phyloP scores from a whole-genome alignment of 768 basidiomycete species.

The Leucosporidium yakuticum region DNA sequence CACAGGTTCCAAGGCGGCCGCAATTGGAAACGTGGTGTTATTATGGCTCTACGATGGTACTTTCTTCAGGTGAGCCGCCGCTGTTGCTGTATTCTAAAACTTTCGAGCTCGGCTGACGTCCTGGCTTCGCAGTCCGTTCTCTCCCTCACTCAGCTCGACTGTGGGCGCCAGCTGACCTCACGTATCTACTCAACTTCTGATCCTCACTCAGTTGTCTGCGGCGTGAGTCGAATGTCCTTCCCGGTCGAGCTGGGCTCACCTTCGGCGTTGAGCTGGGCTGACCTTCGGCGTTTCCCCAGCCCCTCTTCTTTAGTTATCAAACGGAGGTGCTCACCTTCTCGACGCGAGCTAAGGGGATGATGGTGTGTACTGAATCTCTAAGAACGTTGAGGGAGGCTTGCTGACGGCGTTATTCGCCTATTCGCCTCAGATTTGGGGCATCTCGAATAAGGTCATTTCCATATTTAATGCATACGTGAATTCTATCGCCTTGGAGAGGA shows the following conservation, averaged over 20 bases:
- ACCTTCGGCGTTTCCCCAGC: not conserved
- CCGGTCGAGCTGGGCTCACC: too few relatives aligned
- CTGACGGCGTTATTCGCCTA: too few relatives aligned
- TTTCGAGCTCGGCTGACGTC: too few relatives aligned
- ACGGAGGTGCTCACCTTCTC: conserved; percentile 45
- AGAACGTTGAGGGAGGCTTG: too few relatives aligned
- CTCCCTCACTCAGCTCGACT: too few relatives aligned
- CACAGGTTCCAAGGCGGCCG: not conserved
- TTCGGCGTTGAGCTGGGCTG: too few relatives aligned
- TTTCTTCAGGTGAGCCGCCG: not conserved
- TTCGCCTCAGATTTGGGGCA: not conserved
- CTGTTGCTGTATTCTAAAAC: too few relatives aligned
- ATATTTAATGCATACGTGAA: conserved; percentile 11
- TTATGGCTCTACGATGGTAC: not conserved
- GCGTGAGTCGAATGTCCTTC: not conserved
- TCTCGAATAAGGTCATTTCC: conserved; percentile 1
- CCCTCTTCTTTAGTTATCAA: conserved; percentile 27
- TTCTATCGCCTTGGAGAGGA: not conserved
- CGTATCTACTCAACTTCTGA: conserved; percentile 6
- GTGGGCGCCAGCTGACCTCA: too few relatives aligned
- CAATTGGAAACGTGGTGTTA: not conserved
- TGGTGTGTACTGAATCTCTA: too few relatives aligned
- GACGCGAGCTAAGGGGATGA: conserved; percentile 43
- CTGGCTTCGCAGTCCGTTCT: too few relatives aligned
- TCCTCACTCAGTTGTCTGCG: not conserved